These are phyloP conservation scores for Escallonia herrerae DNA, from an alignment of 129 eudicot genomes.

Conservation along the genomic window DNA sequence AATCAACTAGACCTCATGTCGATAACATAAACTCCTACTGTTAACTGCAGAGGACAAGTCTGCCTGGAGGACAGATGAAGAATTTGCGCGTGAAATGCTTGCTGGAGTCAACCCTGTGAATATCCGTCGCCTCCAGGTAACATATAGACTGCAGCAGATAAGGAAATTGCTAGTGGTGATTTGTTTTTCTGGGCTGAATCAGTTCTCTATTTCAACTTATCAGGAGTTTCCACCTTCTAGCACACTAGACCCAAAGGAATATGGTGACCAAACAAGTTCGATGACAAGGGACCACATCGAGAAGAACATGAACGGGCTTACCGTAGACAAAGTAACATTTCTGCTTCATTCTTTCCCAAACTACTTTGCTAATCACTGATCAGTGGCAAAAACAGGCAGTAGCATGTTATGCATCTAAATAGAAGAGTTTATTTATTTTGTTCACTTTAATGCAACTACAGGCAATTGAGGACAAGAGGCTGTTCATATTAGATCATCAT, in stretches of 20 bases:
- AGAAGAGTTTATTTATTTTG: background rate
- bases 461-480: slow-evolving; percentile 62
- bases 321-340: slow-evolving; percentile 45
- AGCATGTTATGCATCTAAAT: background rate
- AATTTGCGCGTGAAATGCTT: slow-evolving; percentile 56
- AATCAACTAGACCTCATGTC: background rate
- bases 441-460: slow-evolving; percentile 9
- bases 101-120: slow-evolving; percentile 52
- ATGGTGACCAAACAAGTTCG: slow-evolving; percentile 70
- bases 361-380: too few relatives aligned
- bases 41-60: slow-evolving; percentile 33
- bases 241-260: slow-evolving; percentile 54
- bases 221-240: slow-evolving; percentile 90
- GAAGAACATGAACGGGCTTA: slow-evolving; percentile 59
- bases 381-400: background rate
- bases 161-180: background rate
- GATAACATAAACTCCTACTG: background rate
- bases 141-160: background rate
- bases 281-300: slow-evolving; percentile 53
- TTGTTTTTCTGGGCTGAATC: background rate
- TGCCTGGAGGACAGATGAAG: slow-evolving; percentile 61
- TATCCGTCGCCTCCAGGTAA: slow-evolving; percentile 24
- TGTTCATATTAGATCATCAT: slow-evolving; percentile 85
- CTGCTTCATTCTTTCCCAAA: background rate
- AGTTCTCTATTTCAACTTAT: background rate